Evolutionary conservation across 1,284 basidiomycete genomes (phyloP).

Genomic region (Coniophora puteana): DNA sequence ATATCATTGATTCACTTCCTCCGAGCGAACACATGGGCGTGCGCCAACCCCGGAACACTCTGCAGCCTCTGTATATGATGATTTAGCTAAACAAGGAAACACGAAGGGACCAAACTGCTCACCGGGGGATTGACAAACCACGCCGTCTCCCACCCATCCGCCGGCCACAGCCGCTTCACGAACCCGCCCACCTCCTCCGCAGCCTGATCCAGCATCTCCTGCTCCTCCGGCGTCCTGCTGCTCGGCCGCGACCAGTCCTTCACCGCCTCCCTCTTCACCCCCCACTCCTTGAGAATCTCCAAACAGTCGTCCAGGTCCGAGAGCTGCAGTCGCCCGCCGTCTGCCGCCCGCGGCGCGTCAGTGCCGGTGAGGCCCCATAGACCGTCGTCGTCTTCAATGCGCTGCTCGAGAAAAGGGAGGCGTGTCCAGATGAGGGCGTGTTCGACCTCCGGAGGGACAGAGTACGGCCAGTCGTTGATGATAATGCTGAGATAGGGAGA

Average conservation of each 20-base stretch:
- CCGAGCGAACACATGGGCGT: conserved; percentile 77
- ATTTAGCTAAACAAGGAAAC: conserved; percentile 1
- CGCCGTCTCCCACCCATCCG: conserved; percentile 73
- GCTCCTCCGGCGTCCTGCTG: conserved; percentile 48
- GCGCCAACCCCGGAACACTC: conserved; percentile 73
- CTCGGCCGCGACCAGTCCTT: conserved; percentile 39
- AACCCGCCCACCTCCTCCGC: conserved; percentile 59
- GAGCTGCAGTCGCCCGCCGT: conserved; percentile 68
- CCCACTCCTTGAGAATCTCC: conserved; percentile 65
- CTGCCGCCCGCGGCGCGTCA: conserved; percentile 40
- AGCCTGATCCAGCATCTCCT: conserved; percentile 43
- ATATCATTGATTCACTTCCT: conserved; percentile 37
- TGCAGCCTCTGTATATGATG: conserved; percentile 56
- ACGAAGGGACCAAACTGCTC: conserved; percentile 22
- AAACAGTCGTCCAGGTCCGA: conserved; percentile 54
- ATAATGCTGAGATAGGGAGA: conserved; percentile 64
- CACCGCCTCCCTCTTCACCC: conserved; percentile 56
- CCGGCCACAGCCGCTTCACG: conserved; percentile 60
- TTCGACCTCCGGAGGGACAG: conserved; percentile 73
- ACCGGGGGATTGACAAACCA: conserved; percentile 87
- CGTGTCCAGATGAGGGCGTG: conserved; percentile 76
- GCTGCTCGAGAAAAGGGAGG: conserved; percentile 62
- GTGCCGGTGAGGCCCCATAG: conserved; percentile 78
- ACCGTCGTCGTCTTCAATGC: conserved; percentile 61
- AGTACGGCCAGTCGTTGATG: conserved; percentile 84